Percentiles rank a stretch among this genome's conserved stretches.
These are phyloP conservation scores for Euphorbia schlechtendalii DNA, from an alignment of 441 rosid species.

Conservation along the genomic window DNA sequence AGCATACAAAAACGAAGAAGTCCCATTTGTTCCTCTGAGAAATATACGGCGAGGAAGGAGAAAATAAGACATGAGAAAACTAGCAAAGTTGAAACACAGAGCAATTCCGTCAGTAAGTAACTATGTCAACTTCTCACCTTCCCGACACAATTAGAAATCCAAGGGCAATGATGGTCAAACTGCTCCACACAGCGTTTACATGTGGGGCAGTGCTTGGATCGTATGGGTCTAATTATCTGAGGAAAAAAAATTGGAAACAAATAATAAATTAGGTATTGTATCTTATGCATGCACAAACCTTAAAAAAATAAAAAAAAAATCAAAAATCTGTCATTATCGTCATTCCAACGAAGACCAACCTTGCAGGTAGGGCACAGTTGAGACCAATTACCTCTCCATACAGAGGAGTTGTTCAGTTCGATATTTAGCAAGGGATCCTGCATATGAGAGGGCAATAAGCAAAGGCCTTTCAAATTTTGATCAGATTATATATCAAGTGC, in stretches of 20 bases:
- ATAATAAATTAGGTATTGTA: slow-evolving; percentile 6
- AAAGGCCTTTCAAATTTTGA: not conserved
- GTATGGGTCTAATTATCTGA: slow-evolving; percentile 91
- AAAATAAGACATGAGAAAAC: not conserved
- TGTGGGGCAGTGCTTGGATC: slow-evolving; percentile 84
- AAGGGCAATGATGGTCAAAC: slow-evolving; percentile 97
- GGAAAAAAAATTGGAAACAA: slow-evolving; percentile 6
- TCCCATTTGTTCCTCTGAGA: slow-evolving; percentile 81
- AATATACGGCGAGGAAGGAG: slow-evolving; percentile 12
- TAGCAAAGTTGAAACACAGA: not conserved
- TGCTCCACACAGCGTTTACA: slow-evolving; percentile 90
- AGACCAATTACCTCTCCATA: slow-evolving; percentile 91
- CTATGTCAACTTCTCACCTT: slow-evolving; percentile 58
- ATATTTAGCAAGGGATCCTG: slow-evolving; percentile 72
- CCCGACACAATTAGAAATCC: slow-evolving; percentile 98
- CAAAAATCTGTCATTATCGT: not conserved
- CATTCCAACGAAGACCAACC: slow-evolving; percentile 37
- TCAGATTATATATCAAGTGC: not conserved
- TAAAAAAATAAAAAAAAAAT: not conserved
- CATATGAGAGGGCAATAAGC: slow-evolving; percentile 3
- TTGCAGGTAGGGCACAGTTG: slow-evolving; percentile 99
- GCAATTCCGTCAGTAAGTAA: no score
- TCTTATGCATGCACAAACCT: slow-evolving; percentile 10
- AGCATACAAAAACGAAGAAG: slow-evolving; percentile 61
- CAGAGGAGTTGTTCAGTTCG: slow-evolving; percentile 58